Conservation (phyloP, 208 protist species). For the Herpetomonas muscarum region DNA sequence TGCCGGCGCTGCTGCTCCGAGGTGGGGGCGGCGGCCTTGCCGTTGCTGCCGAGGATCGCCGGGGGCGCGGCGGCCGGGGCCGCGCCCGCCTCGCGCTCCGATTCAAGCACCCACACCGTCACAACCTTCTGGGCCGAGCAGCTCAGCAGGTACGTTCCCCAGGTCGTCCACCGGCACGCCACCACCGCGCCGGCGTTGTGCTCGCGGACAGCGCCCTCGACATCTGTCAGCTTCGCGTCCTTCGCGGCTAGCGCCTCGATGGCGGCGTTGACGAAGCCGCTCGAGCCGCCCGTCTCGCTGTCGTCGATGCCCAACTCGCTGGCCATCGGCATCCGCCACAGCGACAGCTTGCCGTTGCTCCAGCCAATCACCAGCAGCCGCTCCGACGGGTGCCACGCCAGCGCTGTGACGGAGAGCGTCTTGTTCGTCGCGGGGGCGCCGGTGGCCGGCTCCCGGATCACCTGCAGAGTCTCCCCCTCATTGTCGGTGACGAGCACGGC, state of each 20-base stretch:
- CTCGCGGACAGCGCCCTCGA: constrained; percentile 53
- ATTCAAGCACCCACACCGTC: constrained; percentile 70
- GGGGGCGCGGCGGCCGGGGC: too few relatives aligned
- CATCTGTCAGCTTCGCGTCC: constrained; percentile 33
- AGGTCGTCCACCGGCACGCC: constrained; percentile 44
- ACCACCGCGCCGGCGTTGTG: constrained; percentile 55
- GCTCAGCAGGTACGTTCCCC: constrained; percentile 58
- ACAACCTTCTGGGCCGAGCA: constrained; percentile 46
- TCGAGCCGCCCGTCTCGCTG: constrained; percentile 15
- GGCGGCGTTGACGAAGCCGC: constrained; percentile 11
- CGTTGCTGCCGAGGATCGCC: too few relatives aligned
- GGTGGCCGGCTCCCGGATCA: constrained; percentile 29
- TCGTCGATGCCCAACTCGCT: constrained; percentile 27
- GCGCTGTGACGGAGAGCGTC: constrained; percentile 26
- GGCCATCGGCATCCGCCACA: constrained; percentile 51
- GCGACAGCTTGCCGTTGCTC: constrained; percentile 66
- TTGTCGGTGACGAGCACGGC: constrained; percentile 74
- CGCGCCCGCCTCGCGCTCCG: constrained; percentile 12
- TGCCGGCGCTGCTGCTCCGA: not conserved
- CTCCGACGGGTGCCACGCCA: constrained; percentile 86
- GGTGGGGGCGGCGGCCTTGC: too few relatives aligned
- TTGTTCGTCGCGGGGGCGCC: constrained; percentile 19
- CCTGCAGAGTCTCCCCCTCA: constrained; percentile 71
- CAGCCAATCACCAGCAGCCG: constrained; percentile 76
- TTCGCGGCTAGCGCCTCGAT: constrained; percentile 32